phyloP scores from a whole-genome alignment of 192 early-diverging fungal genomes.

The Entomortierella chlamydospora region DNA sequence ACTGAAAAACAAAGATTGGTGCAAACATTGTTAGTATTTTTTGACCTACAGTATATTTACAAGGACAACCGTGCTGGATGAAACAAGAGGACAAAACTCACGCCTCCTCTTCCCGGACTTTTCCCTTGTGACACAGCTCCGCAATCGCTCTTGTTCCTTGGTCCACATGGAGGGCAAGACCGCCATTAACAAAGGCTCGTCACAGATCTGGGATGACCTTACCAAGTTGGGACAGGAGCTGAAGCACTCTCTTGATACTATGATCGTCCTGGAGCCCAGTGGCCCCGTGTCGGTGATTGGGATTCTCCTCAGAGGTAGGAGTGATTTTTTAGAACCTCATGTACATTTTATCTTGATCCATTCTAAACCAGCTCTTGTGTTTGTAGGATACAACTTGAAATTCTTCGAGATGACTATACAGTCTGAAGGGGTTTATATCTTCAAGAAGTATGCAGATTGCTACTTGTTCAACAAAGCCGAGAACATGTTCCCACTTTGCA shows the following conservation, averaged over 20 bases:
- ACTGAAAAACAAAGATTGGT: no score
- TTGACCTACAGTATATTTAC: no score
- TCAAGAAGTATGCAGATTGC: constrained; percentile 20
- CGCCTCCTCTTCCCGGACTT: background rate
- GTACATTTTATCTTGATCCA: constrained; percentile 18
- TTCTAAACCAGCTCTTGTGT: constrained; percentile 17
- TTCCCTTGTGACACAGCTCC: background rate
- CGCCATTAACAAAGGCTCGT: background rate
- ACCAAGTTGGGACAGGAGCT: constrained; percentile 29
- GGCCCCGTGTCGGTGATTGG: background rate
- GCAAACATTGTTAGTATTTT: no score
- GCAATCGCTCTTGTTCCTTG: background rate
- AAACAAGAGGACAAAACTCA: background rate
- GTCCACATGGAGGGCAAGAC: background rate
- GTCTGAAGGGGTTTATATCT: constrained; percentile 19
- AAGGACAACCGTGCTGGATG: background rate
- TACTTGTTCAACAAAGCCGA: constrained; percentile 12
- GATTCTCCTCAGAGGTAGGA: constrained; percentile 13
- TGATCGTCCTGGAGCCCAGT: constrained; percentile 1
- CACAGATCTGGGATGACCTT: constrained; percentile 1
- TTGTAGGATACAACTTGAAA: constrained; percentile 23
- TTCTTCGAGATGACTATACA: constrained; percentile 13
- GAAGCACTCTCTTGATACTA: constrained; percentile 18
- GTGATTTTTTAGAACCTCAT: background rate
- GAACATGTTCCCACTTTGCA: constrained; percentile 14